Conservation (phyloP, 805 yeast genomes). For the Hanseniaspora taiwanica region DNA sequence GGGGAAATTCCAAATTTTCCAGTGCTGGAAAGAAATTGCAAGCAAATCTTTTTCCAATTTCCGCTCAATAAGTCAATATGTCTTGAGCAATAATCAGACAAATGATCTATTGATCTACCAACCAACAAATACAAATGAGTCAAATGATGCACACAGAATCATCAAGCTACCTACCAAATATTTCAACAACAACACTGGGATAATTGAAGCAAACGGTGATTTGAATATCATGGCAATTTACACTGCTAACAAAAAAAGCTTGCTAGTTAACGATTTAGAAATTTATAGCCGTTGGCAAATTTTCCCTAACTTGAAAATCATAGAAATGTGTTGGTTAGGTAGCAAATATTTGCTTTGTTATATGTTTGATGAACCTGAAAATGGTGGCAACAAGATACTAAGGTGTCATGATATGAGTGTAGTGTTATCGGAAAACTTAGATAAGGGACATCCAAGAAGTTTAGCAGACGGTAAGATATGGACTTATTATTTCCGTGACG, state of each 20-base stretch:
- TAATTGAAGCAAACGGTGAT: conserved; percentile 14
- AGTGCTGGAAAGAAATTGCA: conserved; percentile 16
- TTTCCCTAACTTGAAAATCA: conserved; percentile 13
- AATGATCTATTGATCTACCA: conserved; percentile 6
- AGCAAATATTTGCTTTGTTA: conserved; percentile 18
- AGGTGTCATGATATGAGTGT: conserved; percentile 3
- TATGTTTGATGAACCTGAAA: conserved; percentile 9
- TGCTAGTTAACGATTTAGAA: conserved; percentile 14
- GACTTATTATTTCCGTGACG: conserved; percentile 2
- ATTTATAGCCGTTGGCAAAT: conserved; percentile 14
- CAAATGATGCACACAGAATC: not conserved
- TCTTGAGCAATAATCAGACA: conserved; percentile 15
- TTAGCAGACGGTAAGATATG: conserved; percentile 4
- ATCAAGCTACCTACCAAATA: conserved; percentile 21
- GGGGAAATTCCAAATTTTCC: conserved; percentile 18
- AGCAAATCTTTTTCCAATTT: conserved; percentile 13
- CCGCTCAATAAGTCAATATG: conserved; percentile 12
- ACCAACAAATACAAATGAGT: not conserved
- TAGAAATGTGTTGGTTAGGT: conserved; percentile 23
- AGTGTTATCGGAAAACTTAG: too few relatives aligned
- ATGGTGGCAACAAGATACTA: conserved; percentile 1
- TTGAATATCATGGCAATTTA: conserved; percentile 16
- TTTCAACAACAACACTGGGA: conserved; percentile 17
- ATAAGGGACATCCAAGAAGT: too few relatives aligned
- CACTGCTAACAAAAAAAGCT: conserved; percentile 20